Evolutionary conservation across 768 basidiomycete species (phyloP).

Genomic region (Exsudoporus frostii): DNA sequence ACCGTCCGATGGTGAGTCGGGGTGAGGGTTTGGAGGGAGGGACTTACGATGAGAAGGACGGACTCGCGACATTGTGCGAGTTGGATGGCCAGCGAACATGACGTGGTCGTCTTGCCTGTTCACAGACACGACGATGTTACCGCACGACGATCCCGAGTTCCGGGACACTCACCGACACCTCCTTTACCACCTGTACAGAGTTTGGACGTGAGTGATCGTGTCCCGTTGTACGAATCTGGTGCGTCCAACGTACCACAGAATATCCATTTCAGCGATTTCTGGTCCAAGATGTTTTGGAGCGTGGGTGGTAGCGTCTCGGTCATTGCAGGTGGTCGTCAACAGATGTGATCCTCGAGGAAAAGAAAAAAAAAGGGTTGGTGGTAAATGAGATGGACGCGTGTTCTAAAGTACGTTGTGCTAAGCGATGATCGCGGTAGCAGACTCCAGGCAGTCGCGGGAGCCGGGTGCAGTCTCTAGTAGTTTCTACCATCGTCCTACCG

Average conservation of each 20-base stretch:
- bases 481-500: constrained; percentile 16
- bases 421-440: constrained; percentile 12
- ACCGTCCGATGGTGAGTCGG: not conserved
- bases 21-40: not conserved
- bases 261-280: constrained; percentile 94
- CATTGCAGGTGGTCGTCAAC: constrained; percentile 36
- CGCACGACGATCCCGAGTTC: not conserved
- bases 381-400: constrained; percentile 19
- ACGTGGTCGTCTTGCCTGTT: constrained; percentile 95
- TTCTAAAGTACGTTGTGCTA: constrained; percentile 10
- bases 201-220: constrained; percentile 11
- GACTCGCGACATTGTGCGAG: constrained; percentile 87
- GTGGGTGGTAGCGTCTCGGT: constrained; percentile 70
- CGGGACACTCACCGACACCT: constrained; percentile 76
- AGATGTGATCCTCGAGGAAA: constrained; percentile 1
- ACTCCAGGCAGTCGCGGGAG: not conserved
- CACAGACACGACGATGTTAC: not conserved
- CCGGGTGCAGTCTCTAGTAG: not conserved
- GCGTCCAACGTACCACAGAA: constrained; percentile 79
- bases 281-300: constrained; percentile 92
- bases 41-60: constrained; percentile 90
- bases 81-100: constrained; percentile 96
- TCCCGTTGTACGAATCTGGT: constrained; percentile 7
- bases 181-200: constrained; percentile 83
- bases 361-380: not conserved